Conservation (phyloP, 805 yeast species). For the Candida morakotiae region DNA sequence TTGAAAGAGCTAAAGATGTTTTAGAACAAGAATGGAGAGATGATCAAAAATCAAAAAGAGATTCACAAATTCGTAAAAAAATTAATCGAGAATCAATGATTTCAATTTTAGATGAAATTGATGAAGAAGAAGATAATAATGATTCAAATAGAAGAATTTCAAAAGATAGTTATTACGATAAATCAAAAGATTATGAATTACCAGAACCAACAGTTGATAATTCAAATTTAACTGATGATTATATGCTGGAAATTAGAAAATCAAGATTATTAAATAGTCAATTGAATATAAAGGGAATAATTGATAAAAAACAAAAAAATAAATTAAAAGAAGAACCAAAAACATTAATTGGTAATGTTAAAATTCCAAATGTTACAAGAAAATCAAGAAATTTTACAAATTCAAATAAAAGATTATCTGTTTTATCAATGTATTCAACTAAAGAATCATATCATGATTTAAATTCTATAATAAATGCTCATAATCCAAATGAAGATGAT, state of each 20-base stretch:
- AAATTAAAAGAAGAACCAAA: constrained; percentile 35
- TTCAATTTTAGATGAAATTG: constrained; percentile 23
- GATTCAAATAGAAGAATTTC: constrained; percentile 12
- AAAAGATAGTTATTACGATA: constrained; percentile 16
- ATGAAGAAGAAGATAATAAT: too few species aligned
- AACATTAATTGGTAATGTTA: constrained; percentile 54
- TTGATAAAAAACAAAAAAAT: constrained; percentile 10
- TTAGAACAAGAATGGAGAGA: constrained; percentile 18
- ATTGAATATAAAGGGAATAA: constrained; percentile 18
- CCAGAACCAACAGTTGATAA: constrained; percentile 35
- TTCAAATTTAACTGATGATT: constrained; percentile 38
- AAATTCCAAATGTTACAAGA: constrained; percentile 68
- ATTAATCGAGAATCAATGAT: constrained; percentile 32
- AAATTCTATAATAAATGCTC: constrained; percentile 32
- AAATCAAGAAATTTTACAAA: constrained; percentile 59
- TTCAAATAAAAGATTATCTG: constrained; percentile 64
- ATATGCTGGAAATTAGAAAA: constrained; percentile 41
- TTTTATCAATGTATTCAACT: constrained; percentile 69
- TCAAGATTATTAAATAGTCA: constrained; percentile 42
- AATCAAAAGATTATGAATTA: constrained; percentile 23
- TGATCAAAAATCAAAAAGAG: constrained; percentile 7
- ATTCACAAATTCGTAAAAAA: constrained; percentile 8
- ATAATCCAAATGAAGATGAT: constrained; percentile 17
- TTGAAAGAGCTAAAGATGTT: constrained; percentile 41
- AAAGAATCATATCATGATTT: constrained; percentile 60